Percentiles rank a stretch among this genome's conserved stretches.
Evolutionary conservation across 805 yeast genomes (phyloP).

Genomic region (Ogataea trehalophila): DNA sequence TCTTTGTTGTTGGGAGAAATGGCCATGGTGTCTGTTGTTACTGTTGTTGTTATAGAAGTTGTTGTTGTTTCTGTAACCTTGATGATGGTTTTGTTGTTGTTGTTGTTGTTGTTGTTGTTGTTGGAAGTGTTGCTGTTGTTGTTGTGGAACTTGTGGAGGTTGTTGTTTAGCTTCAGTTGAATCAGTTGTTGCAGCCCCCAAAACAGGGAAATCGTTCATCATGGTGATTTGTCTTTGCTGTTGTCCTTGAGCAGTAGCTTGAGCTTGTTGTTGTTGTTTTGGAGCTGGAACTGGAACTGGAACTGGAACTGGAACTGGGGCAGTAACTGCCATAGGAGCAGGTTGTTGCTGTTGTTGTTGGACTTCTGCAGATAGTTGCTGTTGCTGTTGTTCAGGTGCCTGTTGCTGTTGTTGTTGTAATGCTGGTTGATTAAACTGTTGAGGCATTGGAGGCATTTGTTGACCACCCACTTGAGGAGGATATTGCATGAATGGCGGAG

Average conservation of each 20-base stretch:
- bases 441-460: slow-evolving; percentile 8
- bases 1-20: slow-evolving; percentile 15
- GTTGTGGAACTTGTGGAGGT: slow-evolving; percentile 3
- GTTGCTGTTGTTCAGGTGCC: slow-evolving; percentile 12
- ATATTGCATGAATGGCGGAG: slow-evolving; percentile 19
- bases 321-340: slow-evolving; percentile 16
- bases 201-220: slow-evolving; percentile 14
- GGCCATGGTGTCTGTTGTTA: slow-evolving; percentile 7
- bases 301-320: slow-evolving; percentile 12
- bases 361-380: slow-evolving; percentile 17
- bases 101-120: slow-evolving; percentile 7
- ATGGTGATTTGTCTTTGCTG: slow-evolving; percentile 18
- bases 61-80: slow-evolving; percentile 3
- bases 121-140: slow-evolving; percentile 7
- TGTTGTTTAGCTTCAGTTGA: slow-evolving; percentile 4
- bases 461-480: slow-evolving; percentile 14
- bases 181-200: slow-evolving; percentile 3
- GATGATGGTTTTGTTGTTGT: slow-evolving; percentile 4
- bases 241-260: slow-evolving; percentile 10
- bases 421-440: slow-evolving; percentile 14
- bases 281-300: slow-evolving; percentile 14
- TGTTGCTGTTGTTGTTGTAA: slow-evolving; percentile 7
- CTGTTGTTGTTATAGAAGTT: not conserved
- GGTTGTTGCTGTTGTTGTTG: slow-evolving; percentile 16
- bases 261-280: slow-evolving; percentile 16